Base-by-base conservation (phyloP, 163 green algal genomes). In the Prototheca stagnorum region DNA sequence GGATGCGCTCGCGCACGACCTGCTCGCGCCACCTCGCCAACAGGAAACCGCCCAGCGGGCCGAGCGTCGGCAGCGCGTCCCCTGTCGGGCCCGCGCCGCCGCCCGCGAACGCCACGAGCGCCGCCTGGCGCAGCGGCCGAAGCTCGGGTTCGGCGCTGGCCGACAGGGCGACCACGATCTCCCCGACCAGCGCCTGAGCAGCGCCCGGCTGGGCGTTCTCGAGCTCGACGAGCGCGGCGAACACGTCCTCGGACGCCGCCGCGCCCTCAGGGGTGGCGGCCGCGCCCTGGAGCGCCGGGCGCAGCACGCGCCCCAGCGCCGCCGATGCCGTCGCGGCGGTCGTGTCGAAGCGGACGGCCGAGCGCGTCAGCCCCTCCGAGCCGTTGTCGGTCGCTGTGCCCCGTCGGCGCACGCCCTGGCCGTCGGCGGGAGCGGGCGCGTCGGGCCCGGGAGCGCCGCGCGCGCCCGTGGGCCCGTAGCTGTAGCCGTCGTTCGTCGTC, bases 21-120 rank as follows among this genome's bases (percentile, higher is more conserved):
- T 61, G 39, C 50, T 77, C 64, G 1, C 52, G 46, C 68, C 61
- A 75, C 47, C 63, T 51, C 14, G 61, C 58, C 40, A 80, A 39
- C 27, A 80, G 48, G 47, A 76, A 80, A 46, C 71, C 60, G 0
- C 72, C 72, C 14, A 80, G 49, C 2, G 72, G 46, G 0, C 72
- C 72, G n/a, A n/a, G n/a, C n/a, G n/a, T n/a, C 44, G 33, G 26
- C 50, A 19, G 37, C 23, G 35, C 15, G 35, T 25, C 14, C 22
- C 35, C 40, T 37, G 23, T 25, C 39, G 47, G 27, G 37, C 42
- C 29, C 35, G 31, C 44, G 44, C 33, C 26, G 39, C 39, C 55
- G 19, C 28, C 37, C 12, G 31, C 53, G 54, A 39, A n/a, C n/a
- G n/a, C 47, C 29, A 43, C 23, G 35, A 40, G 39, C 26, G 29